Percentiles rank a stretch among this genome's conserved stretches.
phyloP scores from a whole-genome alignment of 2,329 filamentous ascomycete species.

The Nothomitra cinnamomea region DNA sequence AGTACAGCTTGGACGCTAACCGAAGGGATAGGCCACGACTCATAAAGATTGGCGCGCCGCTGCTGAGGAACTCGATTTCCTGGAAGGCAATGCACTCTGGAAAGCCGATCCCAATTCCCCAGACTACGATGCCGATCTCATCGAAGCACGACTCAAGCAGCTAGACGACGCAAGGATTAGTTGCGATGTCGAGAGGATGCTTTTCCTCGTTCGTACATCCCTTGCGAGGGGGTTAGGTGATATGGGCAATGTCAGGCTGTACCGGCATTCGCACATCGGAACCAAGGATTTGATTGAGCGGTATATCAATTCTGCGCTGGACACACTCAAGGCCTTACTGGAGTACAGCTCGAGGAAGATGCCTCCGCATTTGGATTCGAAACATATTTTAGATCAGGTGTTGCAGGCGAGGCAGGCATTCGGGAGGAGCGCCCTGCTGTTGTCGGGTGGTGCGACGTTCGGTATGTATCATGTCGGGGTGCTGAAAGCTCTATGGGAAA shows the following conservation, averaged over 20 bases:
- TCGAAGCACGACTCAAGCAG: slow-evolving; percentile 51
- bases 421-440: slow-evolving; percentile 63
- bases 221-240: slow-evolving; percentile 67
- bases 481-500: slow-evolving; percentile 62
- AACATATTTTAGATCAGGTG: slow-evolving; percentile 47
- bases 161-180: slow-evolving; percentile 57
- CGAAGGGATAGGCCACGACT: slow-evolving; percentile 48
- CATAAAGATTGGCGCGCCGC: slow-evolving; percentile 58
- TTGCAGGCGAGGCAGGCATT: slow-evolving; percentile 61
- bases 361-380: slow-evolving; percentile 38
- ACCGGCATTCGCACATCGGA: slow-evolving; percentile 68
- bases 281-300: slow-evolving; percentile 76
- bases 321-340: slow-evolving; percentile 56
- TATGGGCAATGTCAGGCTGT: slow-evolving; percentile 70
- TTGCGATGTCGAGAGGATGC: slow-evolving; percentile 59
- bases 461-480: slow-evolving; percentile 89
- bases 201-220: slow-evolving; percentile 64
- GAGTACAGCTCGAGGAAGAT: slow-evolving; percentile 37
- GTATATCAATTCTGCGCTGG: slow-evolving; percentile 65
- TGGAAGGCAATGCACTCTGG: slow-evolving; percentile 72
- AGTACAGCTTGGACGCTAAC: too few relatives aligned
- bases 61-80: slow-evolving; percentile 57
- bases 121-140: slow-evolving; percentile 54
- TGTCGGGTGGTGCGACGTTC: slow-evolving; percentile 77
- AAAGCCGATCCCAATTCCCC: slow-evolving; percentile 49